These are phyloP conservation scores for Cryptococcus deneoformans DNA, from an alignment of 1,284 basidiomycete genomes.

Conservation along the genomic window DNA sequence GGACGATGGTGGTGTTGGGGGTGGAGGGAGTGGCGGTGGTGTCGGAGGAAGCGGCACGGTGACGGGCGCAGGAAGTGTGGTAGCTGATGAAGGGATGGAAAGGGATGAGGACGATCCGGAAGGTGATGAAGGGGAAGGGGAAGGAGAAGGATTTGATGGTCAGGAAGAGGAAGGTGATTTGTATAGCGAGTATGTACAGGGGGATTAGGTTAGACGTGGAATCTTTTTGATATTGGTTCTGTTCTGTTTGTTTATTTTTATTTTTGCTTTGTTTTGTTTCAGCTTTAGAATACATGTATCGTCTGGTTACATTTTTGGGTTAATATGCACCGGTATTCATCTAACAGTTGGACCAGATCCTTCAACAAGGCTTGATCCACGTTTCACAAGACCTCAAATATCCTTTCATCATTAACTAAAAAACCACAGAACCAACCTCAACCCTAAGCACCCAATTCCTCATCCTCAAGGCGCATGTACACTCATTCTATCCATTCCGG, in stretches of 20 bases:
- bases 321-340: too few relatives aligned
- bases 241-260: too few relatives aligned
- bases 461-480: constrained; percentile 17
- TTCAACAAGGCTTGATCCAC: too few relatives aligned
- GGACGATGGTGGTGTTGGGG: constrained; percentile 56
- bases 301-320: too few relatives aligned
- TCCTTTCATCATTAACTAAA: not conserved
- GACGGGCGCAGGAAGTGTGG: constrained; percentile 2
- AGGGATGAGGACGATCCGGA: not conserved
- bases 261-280: too few relatives aligned
- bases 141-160: not conserved
- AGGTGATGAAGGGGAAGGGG: not conserved
- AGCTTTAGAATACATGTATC: too few relatives aligned
- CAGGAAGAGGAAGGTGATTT: constrained; percentile 10
- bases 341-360: too few relatives aligned
- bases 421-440: not conserved
- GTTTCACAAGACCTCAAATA: not conserved
- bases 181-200: constrained; percentile 17
- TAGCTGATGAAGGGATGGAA: constrained; percentile 1
- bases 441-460: too few relatives aligned
- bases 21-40: constrained; percentile 3
- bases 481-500: constrained; percentile 35
- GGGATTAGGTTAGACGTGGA: constrained; percentile 3
- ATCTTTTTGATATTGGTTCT: too few relatives aligned
- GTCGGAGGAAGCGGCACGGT: constrained; percentile 1